Percentiles rank a stretch among this genome's conserved stretches.
phyloP scores from a whole-genome alignment of 768 basidiomycete genomes.

The Tylopilus cervinicoccineus region DNA sequence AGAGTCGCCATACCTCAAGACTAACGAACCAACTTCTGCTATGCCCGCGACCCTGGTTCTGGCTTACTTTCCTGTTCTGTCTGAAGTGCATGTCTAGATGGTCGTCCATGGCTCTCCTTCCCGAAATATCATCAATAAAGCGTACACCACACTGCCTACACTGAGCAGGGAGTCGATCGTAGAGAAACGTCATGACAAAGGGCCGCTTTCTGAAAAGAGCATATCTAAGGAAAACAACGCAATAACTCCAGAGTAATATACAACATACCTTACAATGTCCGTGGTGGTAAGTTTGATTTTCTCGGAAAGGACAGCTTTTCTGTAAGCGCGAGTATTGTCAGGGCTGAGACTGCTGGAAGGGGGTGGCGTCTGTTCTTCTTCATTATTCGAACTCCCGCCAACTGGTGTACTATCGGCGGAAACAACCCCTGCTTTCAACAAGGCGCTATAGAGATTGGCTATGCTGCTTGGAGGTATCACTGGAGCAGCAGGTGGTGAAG shows the following conservation, averaged over 20 bases:
- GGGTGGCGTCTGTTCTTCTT: slow-evolving; percentile 27
- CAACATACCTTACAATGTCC: slow-evolving; percentile 68
- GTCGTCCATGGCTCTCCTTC: slow-evolving; percentile 75
- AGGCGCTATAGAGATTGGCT: slow-evolving; percentile 56
- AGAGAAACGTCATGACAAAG: slow-evolving; percentile 61
- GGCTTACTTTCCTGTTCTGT: slow-evolving; percentile 81
- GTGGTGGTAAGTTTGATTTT: slow-evolving; percentile 57
- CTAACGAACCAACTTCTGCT: slow-evolving; percentile 87
- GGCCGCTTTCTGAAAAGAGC: slow-evolving; percentile 47
- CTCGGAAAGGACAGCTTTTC: slow-evolving; percentile 54
- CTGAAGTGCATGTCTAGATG: slow-evolving; percentile 97
- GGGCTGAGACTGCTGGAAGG: slow-evolving; percentile 37
- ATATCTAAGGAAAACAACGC: not conserved
- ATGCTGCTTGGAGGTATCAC: slow-evolving; percentile 38
- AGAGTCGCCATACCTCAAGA: slow-evolving; percentile 58
- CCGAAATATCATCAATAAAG: slow-evolving; percentile 67
- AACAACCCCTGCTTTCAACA: slow-evolving; percentile 79
- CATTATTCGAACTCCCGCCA: slow-evolving; percentile 39
- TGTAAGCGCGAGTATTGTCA: slow-evolving; percentile 55
- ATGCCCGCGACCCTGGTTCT: slow-evolving; percentile 77
- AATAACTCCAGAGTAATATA: not conserved
- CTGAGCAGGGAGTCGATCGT: slow-evolving; percentile 69
- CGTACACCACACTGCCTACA: slow-evolving; percentile 94
- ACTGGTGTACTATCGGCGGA: slow-evolving; percentile 49
- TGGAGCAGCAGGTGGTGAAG: slow-evolving; percentile 21